Evolutionary conservation across 2,329 filamentous ascomycete species (phyloP).

Genomic region (Cordyceps cicadae): DNA sequence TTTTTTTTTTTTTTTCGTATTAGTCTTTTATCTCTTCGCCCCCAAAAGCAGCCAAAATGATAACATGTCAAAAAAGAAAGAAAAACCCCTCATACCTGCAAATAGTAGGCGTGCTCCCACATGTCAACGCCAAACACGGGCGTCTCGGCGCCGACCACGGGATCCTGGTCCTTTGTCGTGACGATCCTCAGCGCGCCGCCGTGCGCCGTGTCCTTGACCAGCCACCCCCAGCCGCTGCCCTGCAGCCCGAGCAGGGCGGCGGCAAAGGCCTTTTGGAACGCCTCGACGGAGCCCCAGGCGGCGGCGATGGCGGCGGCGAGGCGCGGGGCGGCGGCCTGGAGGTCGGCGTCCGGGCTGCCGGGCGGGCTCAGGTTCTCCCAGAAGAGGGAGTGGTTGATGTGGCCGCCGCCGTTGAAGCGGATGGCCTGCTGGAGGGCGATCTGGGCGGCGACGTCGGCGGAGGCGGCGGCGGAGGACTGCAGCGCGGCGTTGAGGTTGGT

Average conservation of each 20-base stretch:
- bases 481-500: slow-evolving; percentile 65
- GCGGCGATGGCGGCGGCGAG: slow-evolving; percentile 53
- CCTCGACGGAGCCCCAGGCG: slow-evolving; percentile 60
- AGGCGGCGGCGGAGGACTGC: slow-evolving; percentile 45
- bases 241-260: slow-evolving; percentile 62
- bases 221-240: slow-evolving; percentile 84
- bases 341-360: slow-evolving; percentile 46
- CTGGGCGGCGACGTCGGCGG: slow-evolving; percentile 56
- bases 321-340: slow-evolving; percentile 44
- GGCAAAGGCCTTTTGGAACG: slow-evolving; percentile 59
- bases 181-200: slow-evolving; percentile 55
- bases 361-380: slow-evolving; percentile 73
- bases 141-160: slow-evolving; percentile 54
- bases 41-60: no score
- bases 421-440: slow-evolving; percentile 62
- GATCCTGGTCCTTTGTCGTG: slow-evolving; percentile 83
- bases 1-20: neutral
- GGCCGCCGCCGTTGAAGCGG: slow-evolving; percentile 84
- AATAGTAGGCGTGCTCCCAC: slow-evolving; percentile 91
- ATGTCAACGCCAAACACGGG: slow-evolving; percentile 76
- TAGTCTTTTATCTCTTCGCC: no score
- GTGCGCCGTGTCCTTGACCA: slow-evolving; percentile 55
- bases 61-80: no score
- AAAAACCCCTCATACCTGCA: slow-evolving; percentile 47
- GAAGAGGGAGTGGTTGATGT: slow-evolving; percentile 90